Conservation (phyloP, 495 filamentous ascomycete genomes). For the Penicillium silybi region DNA sequence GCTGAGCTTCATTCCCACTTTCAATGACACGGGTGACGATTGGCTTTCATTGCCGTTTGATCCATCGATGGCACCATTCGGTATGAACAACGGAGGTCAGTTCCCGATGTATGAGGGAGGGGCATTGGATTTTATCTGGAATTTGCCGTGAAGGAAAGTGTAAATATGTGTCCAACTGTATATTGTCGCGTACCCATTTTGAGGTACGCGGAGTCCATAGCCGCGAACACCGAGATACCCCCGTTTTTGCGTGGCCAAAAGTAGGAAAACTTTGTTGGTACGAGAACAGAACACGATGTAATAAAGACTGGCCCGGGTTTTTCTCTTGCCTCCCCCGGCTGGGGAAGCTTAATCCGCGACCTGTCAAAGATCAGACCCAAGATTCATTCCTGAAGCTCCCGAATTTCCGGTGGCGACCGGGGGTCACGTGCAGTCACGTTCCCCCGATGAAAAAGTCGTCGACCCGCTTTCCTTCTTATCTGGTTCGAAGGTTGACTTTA, state of each 20-base stretch:
- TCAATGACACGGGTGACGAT: conserved; percentile 44
- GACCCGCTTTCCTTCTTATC: conserved; percentile 5
- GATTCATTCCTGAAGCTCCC: conserved; percentile 13
- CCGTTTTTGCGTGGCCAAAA: background rate
- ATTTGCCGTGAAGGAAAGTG: conserved; percentile 30
- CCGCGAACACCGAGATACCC: background rate
- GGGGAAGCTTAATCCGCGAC: background rate
- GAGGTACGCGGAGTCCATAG: too few relatives aligned
- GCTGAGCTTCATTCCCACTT: conserved; percentile 30
- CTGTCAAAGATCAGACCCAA: background rate
- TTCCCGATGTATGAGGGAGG: conserved; percentile 50
- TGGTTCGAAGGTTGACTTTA: background rate
- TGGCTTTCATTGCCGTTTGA: conserved; percentile 53
- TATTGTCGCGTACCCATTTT: background rate
- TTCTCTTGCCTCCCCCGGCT: conserved; percentile 12
- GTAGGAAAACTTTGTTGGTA: background rate
- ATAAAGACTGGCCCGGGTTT: conserved; percentile 4
- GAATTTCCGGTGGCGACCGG: conserved; percentile 19
- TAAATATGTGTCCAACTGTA: background rate
- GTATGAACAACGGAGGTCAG: conserved; percentile 38
- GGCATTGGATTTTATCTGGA: conserved; percentile 50
- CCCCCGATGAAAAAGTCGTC: conserved; percentile 17
- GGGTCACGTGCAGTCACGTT: conserved; percentile 18
- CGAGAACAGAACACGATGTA: background rate
- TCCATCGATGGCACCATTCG: conserved; percentile 52